A percentile compares a stretch with the other conserved stretches of the same genome.
phyloP scores from a whole-genome alignment of 306 rosid genomes.

The Fragaria nilgerrensis region DNA sequence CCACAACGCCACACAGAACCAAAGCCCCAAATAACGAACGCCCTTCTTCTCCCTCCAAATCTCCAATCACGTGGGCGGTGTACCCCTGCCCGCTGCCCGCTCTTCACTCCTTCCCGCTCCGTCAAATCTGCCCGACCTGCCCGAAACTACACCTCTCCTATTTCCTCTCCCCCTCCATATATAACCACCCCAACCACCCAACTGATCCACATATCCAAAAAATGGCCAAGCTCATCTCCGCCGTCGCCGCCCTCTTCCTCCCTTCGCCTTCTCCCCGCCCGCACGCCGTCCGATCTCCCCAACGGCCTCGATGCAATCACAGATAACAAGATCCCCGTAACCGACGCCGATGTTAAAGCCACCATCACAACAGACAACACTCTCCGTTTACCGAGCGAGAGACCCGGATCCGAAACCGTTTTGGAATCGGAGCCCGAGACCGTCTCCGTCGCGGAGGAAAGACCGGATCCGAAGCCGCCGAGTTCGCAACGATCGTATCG shows the following conservation, averaged over 20 bases:
- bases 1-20: background rate
- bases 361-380: background rate
- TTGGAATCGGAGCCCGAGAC: slow-evolving; percentile 12
- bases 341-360: slow-evolving; percentile 16
- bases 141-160: background rate
- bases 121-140: slow-evolving; percentile 5
- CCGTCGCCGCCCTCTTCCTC: slow-evolving; percentile 24
- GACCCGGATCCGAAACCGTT: slow-evolving; percentile 5
- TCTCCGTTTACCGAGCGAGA: slow-evolving; percentile 36
- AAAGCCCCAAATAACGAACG: background rate
- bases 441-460: background rate
- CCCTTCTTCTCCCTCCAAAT: background rate
- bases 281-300: slow-evolving; percentile 20
- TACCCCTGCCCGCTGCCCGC: slow-evolving; percentile 27
- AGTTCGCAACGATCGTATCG: background rate
- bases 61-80: slow-evolving; percentile 40
- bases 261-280: slow-evolving; percentile 38
- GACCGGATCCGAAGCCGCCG: too few species aligned
- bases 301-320: background rate
- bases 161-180: background rate
- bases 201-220: background rate
- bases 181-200: background rate
- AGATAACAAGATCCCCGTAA: background rate
- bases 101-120: background rate
- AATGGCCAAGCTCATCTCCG: slow-evolving; percentile 41